Evolutionary conservation across 1,284 basidiomycete genomes (phyloP).

Genomic region (Exobasidium cylindrosporum): DNA sequence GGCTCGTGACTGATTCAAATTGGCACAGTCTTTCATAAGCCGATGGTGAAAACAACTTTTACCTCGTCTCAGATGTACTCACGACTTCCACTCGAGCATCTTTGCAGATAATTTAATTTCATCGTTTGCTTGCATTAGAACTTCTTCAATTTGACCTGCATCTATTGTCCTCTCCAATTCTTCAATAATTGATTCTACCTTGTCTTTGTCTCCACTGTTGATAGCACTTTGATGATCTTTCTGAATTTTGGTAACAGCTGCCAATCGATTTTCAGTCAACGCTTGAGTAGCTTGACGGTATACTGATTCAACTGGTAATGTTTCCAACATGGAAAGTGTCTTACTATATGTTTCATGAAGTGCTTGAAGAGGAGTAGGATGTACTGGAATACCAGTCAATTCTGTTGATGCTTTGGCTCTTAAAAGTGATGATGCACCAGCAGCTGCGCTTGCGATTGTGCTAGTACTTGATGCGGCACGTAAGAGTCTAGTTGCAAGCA

Average conservation of each 20-base stretch:
- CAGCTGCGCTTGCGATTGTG: slow-evolving; percentile 17
- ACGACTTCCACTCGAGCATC: slow-evolving; percentile 96
- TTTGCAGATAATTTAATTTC: slow-evolving; percentile 75
- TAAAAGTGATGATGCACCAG: slow-evolving; percentile 16
- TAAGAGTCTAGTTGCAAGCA: slow-evolving; percentile 22
- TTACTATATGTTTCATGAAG: slow-evolving; percentile 73
- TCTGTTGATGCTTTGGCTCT: slow-evolving; percentile 64
- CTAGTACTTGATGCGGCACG: slow-evolving; percentile 23
- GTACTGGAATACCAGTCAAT: slow-evolving; percentile 65
- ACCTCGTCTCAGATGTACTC: slow-evolving; percentile 58
- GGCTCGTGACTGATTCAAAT: slow-evolving; percentile 71
- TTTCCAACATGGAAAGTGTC: slow-evolving; percentile 69
- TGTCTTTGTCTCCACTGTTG: slow-evolving; percentile 60
- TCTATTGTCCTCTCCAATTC: slow-evolving; percentile 64
- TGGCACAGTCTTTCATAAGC: not conserved
- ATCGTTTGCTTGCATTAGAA: slow-evolving; percentile 75
- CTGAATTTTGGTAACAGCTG: slow-evolving; percentile 63
- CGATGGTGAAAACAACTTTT: not conserved
- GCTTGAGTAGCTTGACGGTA: slow-evolving; percentile 89
- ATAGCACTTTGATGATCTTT: slow-evolving; percentile 64
- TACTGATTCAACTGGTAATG: slow-evolving; percentile 74
- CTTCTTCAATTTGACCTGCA: slow-evolving; percentile 66
- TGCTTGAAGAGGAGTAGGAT: slow-evolving; percentile 74
- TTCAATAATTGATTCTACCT: slow-evolving; percentile 69
- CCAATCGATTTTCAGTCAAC: slow-evolving; percentile 77